Evolutionary conservation across 768 basidiomycete genomes (phyloP), one percentile per base, ranked within the genome.

Genomic region (Tylopilus felleus): DNA sequence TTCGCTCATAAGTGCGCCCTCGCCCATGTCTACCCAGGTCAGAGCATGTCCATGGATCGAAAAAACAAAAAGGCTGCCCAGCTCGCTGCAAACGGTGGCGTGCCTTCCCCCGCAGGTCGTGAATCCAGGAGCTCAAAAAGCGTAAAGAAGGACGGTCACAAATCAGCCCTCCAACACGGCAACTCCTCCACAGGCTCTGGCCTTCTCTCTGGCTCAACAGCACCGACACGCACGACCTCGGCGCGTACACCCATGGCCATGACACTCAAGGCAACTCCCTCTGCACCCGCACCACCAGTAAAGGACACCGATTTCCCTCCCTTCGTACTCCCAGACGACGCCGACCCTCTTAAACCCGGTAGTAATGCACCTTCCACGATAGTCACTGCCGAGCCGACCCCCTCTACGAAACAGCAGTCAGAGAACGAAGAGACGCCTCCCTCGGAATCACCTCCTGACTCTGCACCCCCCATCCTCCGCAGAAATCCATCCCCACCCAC

Each of bases 41-140:
- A 98, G 74, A 86, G 80, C 65, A 88, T 95, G 84, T 81, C 87
- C 8, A 95, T 96, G 91, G 96, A 98, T 66, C 77, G 94, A 62
- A 96, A 97, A 80, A 98, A 98, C 76, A 98, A 98, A 77, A 92
- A 92, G 68, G 85, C 89, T 14, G 91, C 91, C 0, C 90, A 92
- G 63, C 68, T 80, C 28, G 83, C 85, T 4, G 80, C 81, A 0
- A 78, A 76, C 38, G 72, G 73, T 4, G 74, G 76, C 7, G 74
- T 67, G 14, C 69, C 75, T 13, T 63, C 69, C 6, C 3, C 23
- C 8, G 47, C 64, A 7, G 61, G 65, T 17, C 58, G 73, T 42
- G 65, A 74, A 45, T 58, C 71, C 49, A 63, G 38, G 52, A 65
- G 68, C 36, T 56, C 73, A 25, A 75, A 73, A 40, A 73, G 65